Evolutionary conservation across 345 rosid genomes (phyloP).

Genomic region (Gossypium stocksii): DNA sequence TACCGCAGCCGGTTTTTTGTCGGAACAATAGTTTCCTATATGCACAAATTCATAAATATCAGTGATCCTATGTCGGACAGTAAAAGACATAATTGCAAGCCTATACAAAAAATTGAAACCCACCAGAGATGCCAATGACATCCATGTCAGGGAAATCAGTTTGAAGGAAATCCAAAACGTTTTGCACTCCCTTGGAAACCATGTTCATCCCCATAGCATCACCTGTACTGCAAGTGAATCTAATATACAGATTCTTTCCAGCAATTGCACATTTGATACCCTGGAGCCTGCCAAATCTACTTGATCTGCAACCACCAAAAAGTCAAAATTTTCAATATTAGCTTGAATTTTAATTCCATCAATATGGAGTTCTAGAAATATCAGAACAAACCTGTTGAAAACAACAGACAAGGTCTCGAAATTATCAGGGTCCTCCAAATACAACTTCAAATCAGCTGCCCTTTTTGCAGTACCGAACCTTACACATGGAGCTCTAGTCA

Average conservation of each 20-base stretch:
- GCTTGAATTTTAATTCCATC: neutral
- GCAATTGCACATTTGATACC: constrained; percentile 52
- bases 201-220: constrained; percentile 91
- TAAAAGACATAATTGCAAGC: neutral
- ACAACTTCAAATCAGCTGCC: constrained; percentile 58
- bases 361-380: neutral
- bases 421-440: constrained; percentile 52
- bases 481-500: constrained; percentile 73
- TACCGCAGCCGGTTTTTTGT: constrained; percentile 71
- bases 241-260: constrained; percentile 56
- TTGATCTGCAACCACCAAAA: constrained; percentile 38
- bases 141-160: constrained; percentile 65
- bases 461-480: constrained; percentile 45
- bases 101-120: neutral
- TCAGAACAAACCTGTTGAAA: constrained; percentile 41
- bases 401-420: constrained; percentile 37
- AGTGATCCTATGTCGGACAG: neutral
- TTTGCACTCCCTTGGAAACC: constrained; percentile 75
- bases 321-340: neutral
- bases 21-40: constrained; percentile 63
- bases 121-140: constrained; percentile 63
- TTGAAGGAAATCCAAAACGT: constrained; percentile 61
- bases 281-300: constrained; percentile 60
- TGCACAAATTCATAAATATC: constrained; percentile 2
- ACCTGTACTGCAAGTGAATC: constrained; percentile 59